Conservation (phyloP, 306 rosid species). For the Senna tora region DNA sequence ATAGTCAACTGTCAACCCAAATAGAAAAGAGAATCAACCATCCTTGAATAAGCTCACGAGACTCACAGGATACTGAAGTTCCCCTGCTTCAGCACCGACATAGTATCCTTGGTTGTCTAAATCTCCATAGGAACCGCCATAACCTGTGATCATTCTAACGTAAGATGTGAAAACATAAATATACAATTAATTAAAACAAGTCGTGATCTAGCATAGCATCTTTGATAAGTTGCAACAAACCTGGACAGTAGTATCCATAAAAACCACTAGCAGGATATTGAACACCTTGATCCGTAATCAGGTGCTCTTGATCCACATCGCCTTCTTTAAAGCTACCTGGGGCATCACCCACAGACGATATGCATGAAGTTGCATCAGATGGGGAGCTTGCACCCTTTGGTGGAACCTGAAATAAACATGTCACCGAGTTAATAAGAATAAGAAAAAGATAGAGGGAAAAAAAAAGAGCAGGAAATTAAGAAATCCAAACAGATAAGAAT, state of each 20-base stretch:
- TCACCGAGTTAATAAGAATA: not conserved
- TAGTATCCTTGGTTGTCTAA: slow-evolving; percentile 69
- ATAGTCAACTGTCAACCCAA: slow-evolving; percentile 44
- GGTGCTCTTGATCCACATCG: slow-evolving; percentile 54
- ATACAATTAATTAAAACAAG: slow-evolving; percentile 36
- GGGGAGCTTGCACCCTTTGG: slow-evolving; percentile 60
- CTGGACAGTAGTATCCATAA: slow-evolving; percentile 79
- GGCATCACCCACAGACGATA: slow-evolving; percentile 63
- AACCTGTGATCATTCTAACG: slow-evolving; percentile 69
- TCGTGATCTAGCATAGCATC: slow-evolving; percentile 17
- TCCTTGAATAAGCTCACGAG: slow-evolving; percentile 5
- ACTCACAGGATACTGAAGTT: slow-evolving; percentile 76
- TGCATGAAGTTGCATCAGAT: slow-evolving; percentile 69
- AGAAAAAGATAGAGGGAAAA: no score
- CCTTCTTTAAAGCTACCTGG: slow-evolving; percentile 51
- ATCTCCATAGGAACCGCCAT: slow-evolving; percentile 62
- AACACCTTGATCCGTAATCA: slow-evolving; percentile 46
- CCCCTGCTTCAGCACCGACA: slow-evolving; percentile 58
- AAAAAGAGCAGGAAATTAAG: not conserved
- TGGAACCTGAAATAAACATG: slow-evolving; percentile 46
- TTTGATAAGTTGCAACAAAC: slow-evolving; percentile 48
- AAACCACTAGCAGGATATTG: slow-evolving; percentile 47
- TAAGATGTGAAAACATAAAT: slow-evolving; percentile 52
- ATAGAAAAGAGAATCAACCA: not conserved
- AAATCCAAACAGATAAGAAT: slow-evolving; percentile 14